Base-by-base conservation (phyloP, 1,284 basidiomycete genomes). In the Apiotrichum sp. region DNA sequence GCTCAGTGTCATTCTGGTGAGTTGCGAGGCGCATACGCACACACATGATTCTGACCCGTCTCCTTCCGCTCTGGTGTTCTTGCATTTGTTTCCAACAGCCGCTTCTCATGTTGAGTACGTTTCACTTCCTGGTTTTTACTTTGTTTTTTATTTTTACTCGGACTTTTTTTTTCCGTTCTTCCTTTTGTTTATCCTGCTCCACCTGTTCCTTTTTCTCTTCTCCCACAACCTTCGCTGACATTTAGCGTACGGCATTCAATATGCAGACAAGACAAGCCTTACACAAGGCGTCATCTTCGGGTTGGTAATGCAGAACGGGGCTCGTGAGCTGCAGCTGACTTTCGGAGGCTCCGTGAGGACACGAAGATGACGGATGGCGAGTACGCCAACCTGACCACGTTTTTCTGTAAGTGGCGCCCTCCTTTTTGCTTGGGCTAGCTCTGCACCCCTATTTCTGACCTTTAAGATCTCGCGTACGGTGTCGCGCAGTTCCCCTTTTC, bases 401-500 rank as follows among this genome's bases (percentile, higher is more conserved):
- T 57, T 32, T 58, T 62, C 52, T 63, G 64, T 65, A 35, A 54
- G 64, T 13, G 8, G 36, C 7, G 8, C 13, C 36, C 36, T 13
- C 36, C 36, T 38, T 22, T 22, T 22, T 22, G 22, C 22, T 22
- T 22, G 22, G 22, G 22, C 22, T 56, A 4, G n/a, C 2, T 3
- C 8, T 2, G 4, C 7, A 31, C 6, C 13, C 2, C 31, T 35
- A 11, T 6, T 29, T 11, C 43, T 39, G 14, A n/a, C 41, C 9
- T 32, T 34, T 13, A 32, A 52, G 45, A 63, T 48, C 38, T 59
- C 36, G 57, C 63, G 13, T 63, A 63, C 38, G 56, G 57, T 34
- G 49, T 54, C 14, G 55, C 57, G 11, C 56, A 59, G 32, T 44
- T 64, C 13, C 63, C 63, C 13, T 62, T 62, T 56, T 34, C 41